phyloP scores from a whole-genome alignment of 257 asterid species.

The Forsythia viridissima region DNA sequence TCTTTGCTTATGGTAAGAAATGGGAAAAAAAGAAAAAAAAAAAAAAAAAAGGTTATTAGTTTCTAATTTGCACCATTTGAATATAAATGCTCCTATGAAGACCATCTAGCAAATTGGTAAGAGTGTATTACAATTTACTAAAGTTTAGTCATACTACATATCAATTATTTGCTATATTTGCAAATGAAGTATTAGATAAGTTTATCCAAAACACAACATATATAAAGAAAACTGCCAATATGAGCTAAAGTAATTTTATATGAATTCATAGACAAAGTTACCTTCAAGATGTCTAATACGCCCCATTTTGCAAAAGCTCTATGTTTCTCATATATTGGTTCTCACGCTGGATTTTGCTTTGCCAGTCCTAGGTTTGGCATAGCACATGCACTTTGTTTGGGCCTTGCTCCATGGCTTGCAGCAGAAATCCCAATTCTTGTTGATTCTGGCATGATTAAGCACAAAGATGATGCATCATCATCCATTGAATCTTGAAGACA shows the following conservation, averaged over 20 bases:
- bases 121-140: neutral
- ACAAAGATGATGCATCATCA: slow-evolving; percentile 48
- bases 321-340: neutral
- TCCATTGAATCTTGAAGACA: slow-evolving; percentile 34
- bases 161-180: neutral
- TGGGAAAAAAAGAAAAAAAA: neutral
- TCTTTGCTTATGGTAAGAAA: neutral
- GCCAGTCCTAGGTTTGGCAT: slow-evolving; percentile 58
- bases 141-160: neutral
- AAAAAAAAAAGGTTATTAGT: neutral
- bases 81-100: neutral
- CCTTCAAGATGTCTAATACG: neutral
- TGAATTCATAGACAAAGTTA: neutral
- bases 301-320: neutral
- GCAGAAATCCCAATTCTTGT: slow-evolving; percentile 58
- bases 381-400: slow-evolving; percentile 55
- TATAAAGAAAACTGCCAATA: neutral
- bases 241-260: neutral
- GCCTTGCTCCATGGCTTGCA: slow-evolving; percentile 64
- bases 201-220: neutral
- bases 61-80: neutral
- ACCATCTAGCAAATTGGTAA: neutral
- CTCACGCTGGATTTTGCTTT: neutral
- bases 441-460: slow-evolving; percentile 56
- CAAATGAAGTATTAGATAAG: neutral